Evolutionary conservation across 2,329 filamentous ascomycete species (phyloP), one percentile per base, ranked within the genome.

Genomic region (Diatrype stigma): DNA sequence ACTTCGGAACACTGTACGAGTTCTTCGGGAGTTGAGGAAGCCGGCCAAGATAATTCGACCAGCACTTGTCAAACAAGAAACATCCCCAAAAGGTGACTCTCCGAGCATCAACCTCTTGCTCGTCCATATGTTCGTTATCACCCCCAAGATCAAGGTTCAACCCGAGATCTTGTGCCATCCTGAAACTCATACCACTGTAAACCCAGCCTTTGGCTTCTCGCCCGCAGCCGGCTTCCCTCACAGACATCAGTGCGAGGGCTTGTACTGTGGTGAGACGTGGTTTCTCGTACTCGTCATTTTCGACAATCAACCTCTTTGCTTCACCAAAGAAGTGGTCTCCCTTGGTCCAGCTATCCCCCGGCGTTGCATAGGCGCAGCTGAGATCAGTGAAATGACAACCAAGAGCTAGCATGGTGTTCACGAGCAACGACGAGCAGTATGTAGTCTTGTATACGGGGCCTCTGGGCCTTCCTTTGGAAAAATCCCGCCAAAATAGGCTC

Each of bases 41-140:
- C 42, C 94, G 86, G 45, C 94, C 93, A 23, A 97, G 81, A 61
- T 97, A 97, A 67, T 96, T 97, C 46, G 92, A 96, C 92, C 93
- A 97, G 68, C 90, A 96, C 78, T 96, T 97, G 74, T 99, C 94
- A 67, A 97, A 96, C n/a, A 96, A 73, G 69, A 94, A 97, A 67
- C 92, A 96, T 6, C 94, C 94, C 94, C 94, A 97, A 64, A 96
- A 97, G 0, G 94, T 97, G 40, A 97, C 86, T 48, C 89, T 81
- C 37, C 94, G 80, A 2, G 91, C 92, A 70, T 99, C 94, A 37
- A 95, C 81, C 67, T 96, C 93, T 45, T 88, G 81, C 51, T 96
- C 90, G 54, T 85, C 84, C 57, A 93, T 78, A 26, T 75, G 70
- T 47, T 80, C 76, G 51, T 73, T 77, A 51, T 79, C 81, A 8